Evolutionary conservation across 2,329 filamentous ascomycete genomes (phyloP).

Genomic region (Clonostachys chloroleuca): DNA sequence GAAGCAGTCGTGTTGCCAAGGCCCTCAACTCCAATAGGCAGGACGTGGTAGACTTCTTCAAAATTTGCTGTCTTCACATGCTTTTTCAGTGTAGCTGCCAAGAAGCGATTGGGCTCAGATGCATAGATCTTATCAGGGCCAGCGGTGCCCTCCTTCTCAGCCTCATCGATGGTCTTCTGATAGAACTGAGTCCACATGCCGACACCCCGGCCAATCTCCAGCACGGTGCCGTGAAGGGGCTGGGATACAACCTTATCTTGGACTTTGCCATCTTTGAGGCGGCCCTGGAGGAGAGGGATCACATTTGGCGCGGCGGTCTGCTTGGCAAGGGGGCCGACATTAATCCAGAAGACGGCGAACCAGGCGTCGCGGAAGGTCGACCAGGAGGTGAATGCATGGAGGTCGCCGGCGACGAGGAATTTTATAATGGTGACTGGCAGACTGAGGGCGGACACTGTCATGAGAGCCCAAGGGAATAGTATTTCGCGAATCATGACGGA

Average conservation of each 20-base stretch:
- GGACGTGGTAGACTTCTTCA: conserved; percentile 53
- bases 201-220: conserved; percentile 59
- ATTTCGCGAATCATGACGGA: neutral
- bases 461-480: conserved; percentile 43
- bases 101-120: conserved; percentile 57
- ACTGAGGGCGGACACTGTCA: conserved; percentile 39
- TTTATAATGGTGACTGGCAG: conserved; percentile 44
- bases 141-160: neutral
- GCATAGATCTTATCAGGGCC: conserved; percentile 46
- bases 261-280: conserved; percentile 28
- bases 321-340: conserved; percentile 45
- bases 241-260: conserved; percentile 21
- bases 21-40: conserved; percentile 59
- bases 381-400: conserved; percentile 32
- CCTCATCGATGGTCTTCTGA: conserved; percentile 13
- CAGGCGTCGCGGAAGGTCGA: conserved; percentile 40
- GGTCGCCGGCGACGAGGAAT: conserved; percentile 28
- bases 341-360: conserved; percentile 59
- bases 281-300: conserved; percentile 49
- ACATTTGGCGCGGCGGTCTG: conserved; percentile 35
- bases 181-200: conserved; percentile 59
- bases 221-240: conserved; percentile 43
- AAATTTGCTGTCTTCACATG: conserved; percentile 47
- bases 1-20: conserved; percentile 24
- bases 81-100: conserved; percentile 40